Conservation (phyloP, 192 early-diverging fungal species). For the Chytriomyces sp. region DNA sequence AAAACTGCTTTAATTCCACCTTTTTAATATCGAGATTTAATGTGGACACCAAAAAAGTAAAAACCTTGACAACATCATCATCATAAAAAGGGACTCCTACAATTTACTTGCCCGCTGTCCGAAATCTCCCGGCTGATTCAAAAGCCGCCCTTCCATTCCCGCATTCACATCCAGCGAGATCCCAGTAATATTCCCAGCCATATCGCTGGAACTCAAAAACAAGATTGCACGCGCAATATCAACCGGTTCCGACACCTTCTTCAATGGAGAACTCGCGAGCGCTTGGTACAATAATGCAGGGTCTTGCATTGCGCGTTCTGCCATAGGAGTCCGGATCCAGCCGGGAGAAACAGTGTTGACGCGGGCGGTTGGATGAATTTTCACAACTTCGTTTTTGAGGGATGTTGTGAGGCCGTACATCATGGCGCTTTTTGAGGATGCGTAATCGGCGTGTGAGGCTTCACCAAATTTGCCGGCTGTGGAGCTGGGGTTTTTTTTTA, state of each 20-base stretch:
- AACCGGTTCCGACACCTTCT: constrained; percentile 61
- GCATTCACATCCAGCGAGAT: constrained; percentile 60
- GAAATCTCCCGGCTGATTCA: constrained; percentile 48
- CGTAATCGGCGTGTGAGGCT: constrained; percentile 60
- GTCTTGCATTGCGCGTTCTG: constrained; percentile 53
- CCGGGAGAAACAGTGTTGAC: constrained; percentile 60
- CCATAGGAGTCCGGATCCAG: constrained; percentile 70
- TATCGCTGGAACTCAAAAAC: constrained; percentile 52
- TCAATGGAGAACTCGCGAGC: constrained; percentile 60
- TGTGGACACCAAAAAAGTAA: no score
- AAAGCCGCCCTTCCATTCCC: constrained; percentile 62
- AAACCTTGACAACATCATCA: not conserved
- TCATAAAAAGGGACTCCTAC: not conserved
- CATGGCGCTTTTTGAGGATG: constrained; percentile 55
- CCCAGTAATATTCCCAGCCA: constrained; percentile 64
- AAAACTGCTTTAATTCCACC: no score
- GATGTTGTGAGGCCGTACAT: constrained; percentile 54
- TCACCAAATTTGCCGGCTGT: constrained; percentile 68
- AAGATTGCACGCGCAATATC: constrained; percentile 60
- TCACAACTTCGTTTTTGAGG: constrained; percentile 65
- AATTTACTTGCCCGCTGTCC: not conserved
- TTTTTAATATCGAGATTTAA: no score
- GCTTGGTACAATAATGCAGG: constrained; percentile 55
- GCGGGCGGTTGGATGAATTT: constrained; percentile 56
- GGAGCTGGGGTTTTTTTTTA: constrained; percentile 31